phyloP scores from a whole-genome alignment of 2,329 filamentous ascomycete genomes.

The Knufia fluminis region DNA sequence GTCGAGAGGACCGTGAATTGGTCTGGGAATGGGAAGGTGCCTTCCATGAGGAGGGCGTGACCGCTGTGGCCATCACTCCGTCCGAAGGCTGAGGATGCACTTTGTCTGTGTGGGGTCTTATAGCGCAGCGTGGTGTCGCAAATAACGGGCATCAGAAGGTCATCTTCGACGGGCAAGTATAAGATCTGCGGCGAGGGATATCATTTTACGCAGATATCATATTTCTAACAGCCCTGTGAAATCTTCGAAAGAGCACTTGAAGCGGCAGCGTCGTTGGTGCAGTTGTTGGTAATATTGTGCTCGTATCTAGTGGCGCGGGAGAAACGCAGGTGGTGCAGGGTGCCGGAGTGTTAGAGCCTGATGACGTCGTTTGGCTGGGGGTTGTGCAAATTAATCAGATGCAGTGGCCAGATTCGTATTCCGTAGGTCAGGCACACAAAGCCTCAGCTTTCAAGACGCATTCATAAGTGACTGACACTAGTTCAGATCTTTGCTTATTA shows the following conservation, averaged over 20 bases:
- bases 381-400: not conserved
- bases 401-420: not conserved
- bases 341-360: not conserved
- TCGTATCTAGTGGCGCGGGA: not conserved
- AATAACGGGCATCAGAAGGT: not conserved
- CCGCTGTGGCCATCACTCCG: conserved; percentile 19
- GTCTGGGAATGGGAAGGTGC: conserved; percentile 20
- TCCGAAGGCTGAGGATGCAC: not conserved
- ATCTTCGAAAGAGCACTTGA: not conserved
- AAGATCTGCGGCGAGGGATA: not conserved
- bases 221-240: not conserved
- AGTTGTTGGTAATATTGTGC: not conserved
- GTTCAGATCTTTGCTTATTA: too few relatives aligned
- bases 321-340: not conserved
- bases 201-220: not conserved
- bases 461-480: too few relatives aligned
- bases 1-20: conserved; percentile 21
- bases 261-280: not conserved
- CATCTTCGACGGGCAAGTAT: not conserved
- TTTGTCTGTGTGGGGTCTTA: not conserved
- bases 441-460: not conserved
- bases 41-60: conserved; percentile 23
- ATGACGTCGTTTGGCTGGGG: not conserved
- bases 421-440: not conserved
- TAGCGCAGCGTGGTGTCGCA: not conserved